These are phyloP conservation scores for Penstemon eatonii DNA, from an alignment of 257 asterid species.

Conservation along the genomic window DNA sequence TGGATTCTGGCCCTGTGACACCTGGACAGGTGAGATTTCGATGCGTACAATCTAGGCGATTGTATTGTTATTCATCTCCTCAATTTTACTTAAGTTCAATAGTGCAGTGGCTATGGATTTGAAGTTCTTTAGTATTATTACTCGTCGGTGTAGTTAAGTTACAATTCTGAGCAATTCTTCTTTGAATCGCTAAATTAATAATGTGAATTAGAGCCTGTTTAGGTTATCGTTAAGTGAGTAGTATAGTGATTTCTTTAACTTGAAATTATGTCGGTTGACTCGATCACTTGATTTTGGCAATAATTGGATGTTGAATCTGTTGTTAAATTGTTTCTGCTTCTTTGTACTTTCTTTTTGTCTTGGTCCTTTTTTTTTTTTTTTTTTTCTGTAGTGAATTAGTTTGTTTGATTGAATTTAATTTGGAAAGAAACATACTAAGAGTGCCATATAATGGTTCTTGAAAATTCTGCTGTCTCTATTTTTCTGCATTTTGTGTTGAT, in stretches of 20 bases:
- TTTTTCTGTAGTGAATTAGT: background rate
- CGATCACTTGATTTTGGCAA: slow-evolving; percentile 12
- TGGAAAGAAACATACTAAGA: background rate
- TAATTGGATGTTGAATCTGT: slow-evolving; percentile 1
- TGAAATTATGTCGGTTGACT: background rate
- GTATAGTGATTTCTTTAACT: slow-evolving; percentile 3
- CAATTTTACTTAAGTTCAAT: background rate
- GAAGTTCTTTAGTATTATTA: slow-evolving; percentile 21
- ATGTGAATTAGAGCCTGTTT: background rate
- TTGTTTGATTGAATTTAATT: slow-evolving; percentile 4
- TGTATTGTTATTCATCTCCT: slow-evolving; percentile 20
- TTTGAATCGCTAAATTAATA: slow-evolving; percentile 8
- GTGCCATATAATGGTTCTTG: slow-evolving; percentile 12
- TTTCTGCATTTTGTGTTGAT: background rate
- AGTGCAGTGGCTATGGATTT: slow-evolving; percentile 13
- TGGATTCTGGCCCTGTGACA: slow-evolving; percentile 66
- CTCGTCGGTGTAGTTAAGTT: slow-evolving; percentile 20
- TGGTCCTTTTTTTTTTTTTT: background rate
- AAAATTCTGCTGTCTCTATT: background rate
- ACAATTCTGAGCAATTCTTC: background rate
- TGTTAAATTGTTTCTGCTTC: slow-evolving; percentile 7
- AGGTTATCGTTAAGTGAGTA: background rate
- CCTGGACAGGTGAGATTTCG: slow-evolving; percentile 62
- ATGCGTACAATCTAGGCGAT: background rate
- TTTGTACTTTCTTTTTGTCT: background rate